Conservation (phyloP, 495 filamentous ascomycete species). For the Aspergillus olivimuriae region DNA sequence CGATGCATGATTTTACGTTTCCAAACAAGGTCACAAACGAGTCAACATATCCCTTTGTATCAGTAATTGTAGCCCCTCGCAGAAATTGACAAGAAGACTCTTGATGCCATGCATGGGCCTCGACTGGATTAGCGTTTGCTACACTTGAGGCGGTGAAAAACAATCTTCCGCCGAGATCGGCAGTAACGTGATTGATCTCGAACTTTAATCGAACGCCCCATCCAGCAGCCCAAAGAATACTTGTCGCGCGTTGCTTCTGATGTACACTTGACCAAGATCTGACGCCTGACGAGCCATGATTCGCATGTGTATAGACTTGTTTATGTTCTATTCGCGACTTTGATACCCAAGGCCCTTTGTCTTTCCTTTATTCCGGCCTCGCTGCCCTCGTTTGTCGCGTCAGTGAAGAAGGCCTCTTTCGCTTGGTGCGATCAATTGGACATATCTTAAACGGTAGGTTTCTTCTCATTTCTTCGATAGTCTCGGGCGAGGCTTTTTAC, state of each 20-base stretch:
- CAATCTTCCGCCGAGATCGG: conserved; percentile 12
- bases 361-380: background rate
- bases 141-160: conserved; percentile 1
- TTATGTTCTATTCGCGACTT: background rate
- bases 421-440: background rate
- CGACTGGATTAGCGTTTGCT: background rate
- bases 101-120: too few species aligned
- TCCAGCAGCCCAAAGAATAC: too few species aligned
- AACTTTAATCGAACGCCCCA: conserved; percentile 19
- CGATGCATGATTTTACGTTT: too few species aligned
- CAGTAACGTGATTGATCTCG: conserved; percentile 12
- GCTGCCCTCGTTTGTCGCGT: background rate
- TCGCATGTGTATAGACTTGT: background rate
- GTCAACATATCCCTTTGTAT: too few species aligned
- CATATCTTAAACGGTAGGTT: background rate
- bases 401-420: background rate
- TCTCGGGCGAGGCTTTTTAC: background rate
- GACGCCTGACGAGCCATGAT: too few species aligned
- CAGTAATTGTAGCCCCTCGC: too few species aligned
- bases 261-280: too few species aligned
- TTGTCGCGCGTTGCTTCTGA: too few species aligned
- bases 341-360: background rate
- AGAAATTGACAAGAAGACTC: too few species aligned
- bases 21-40: too few species aligned
- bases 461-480: background rate